A percentile compares a stretch with the other conserved stretches of the same genome.
Evolutionary conservation across 2,329 filamentous ascomycete genomes (phyloP).

Genomic region (Colletotrichum abscissum): DNA sequence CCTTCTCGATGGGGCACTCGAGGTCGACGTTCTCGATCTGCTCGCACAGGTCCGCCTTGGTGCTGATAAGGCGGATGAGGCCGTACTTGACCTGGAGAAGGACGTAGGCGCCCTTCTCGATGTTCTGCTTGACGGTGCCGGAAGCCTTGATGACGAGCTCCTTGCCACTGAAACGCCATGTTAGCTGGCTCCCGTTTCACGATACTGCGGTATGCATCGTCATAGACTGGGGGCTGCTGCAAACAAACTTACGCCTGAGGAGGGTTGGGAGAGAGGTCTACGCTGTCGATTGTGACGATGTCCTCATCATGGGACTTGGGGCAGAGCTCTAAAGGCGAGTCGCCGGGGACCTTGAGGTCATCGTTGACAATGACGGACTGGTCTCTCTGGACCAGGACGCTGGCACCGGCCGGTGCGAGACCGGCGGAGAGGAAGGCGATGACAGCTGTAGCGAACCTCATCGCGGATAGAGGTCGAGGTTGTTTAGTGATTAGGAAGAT

Average conservation of each 20-base stretch:
- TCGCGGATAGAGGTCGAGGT: conserved; percentile 40
- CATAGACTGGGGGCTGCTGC: background rate
- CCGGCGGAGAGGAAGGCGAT: conserved; percentile 58
- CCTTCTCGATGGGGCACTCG: conserved; percentile 87
- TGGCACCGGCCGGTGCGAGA: conserved; percentile 57
- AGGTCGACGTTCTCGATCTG: conserved; percentile 90
- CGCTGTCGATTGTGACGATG: conserved; percentile 79
- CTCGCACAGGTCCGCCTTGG: conserved; percentile 86
- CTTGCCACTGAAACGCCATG: conserved; percentile 69
- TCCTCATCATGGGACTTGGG: conserved; percentile 72
- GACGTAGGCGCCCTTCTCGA: conserved; percentile 85
- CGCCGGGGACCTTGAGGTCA: conserved; percentile 78
- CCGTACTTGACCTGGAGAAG: conserved; percentile 92
- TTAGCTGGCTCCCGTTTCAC: conserved; percentile 32
- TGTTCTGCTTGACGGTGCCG: conserved; percentile 77
- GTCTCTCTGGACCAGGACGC: conserved; percentile 58
- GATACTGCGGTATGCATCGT: background rate
- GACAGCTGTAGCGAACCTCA: conserved; percentile 55
- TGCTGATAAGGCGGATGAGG: conserved; percentile 87
- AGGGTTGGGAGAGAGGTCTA: conserved; percentile 88
- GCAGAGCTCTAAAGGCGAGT: conserved; percentile 89
- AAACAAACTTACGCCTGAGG: conserved; percentile 77
- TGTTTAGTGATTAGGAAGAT: background rate
- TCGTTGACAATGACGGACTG: conserved; percentile 62
- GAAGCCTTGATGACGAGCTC: conserved; percentile 82